Base-by-base conservation (phyloP, 2,329 filamentous ascomycete genomes). In the Raffaelea deltoideospora region DNA sequence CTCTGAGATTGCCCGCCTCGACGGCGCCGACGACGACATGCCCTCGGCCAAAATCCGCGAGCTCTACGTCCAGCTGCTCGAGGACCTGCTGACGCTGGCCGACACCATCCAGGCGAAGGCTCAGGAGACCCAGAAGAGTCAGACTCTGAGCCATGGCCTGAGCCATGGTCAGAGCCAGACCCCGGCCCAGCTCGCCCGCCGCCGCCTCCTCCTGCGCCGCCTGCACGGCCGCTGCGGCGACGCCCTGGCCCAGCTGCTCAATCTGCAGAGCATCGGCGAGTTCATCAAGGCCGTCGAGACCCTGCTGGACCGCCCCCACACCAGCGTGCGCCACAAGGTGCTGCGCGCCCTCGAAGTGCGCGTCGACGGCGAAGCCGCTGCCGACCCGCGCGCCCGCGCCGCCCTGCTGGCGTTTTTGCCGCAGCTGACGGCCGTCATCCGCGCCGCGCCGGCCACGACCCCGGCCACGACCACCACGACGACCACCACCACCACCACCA, bases 241-340 rank as follows among this genome's bases (percentile, higher is more conserved):
- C 39, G 72, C 84, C 1, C 66, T 96, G 33, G 76, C 81, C 15
- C 79, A 80, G 43, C 63, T 93, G n/a, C 67, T 98, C 35, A 79
- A 83, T 43, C 70, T 95, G 7, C 67, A 94, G 30, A 88, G 87
- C 0, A 86, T 88, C 3, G 69, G 76, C 36, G 85, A 95, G 57
- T 90, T 96, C 55, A 76, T 96, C 54, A 83, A 84, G 53, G 82
- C 86, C 10, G 79, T 92, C 29, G 83, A 93, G 52, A 73, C 76
- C 21, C 66, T 98, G 22, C 72, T 96, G 26, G 72, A 82, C 45
- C 73, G 79, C 34, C 75, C 81, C 6, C 77, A 85, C 44, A 69
- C 83, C 46, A 73, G 81, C 34, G 65, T 88, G 35, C 80, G 82
- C 2, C 76, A 80, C 45, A 87, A 83, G 58, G 83, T 86, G 34